A percentile compares a stretch with the other conserved stretches of the same genome.
phyloP scores from a whole-genome alignment of 805 yeast species.

The Metschnikowia bowlesiae region DNA sequence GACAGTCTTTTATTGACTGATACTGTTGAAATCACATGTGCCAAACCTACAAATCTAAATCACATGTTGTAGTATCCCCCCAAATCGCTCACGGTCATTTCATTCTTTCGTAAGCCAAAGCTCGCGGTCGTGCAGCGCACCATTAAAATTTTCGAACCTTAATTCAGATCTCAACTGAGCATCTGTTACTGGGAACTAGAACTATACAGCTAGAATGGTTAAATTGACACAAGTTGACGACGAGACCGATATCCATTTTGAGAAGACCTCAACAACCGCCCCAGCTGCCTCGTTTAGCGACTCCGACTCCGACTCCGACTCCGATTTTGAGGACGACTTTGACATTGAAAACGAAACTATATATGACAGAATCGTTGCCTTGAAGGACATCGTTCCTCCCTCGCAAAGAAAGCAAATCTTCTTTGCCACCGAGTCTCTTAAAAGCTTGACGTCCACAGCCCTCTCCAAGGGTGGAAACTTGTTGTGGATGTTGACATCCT shows the following conservation, averaged over 20 bases:
- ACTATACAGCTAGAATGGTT: conserved; percentile 48
- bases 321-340: conserved; percentile 64
- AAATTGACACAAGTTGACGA: conserved; percentile 71
- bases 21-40: too few species aligned
- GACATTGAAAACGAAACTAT: conserved; percentile 78
- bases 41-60: too few species aligned
- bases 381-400: conserved; percentile 90
- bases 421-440: conserved; percentile 29
- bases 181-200: background rate
- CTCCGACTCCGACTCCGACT: conserved; percentile 46
- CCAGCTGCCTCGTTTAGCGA: conserved; percentile 28
- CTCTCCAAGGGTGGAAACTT: conserved; percentile 65
- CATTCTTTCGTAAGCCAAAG: background rate
- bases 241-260: conserved; percentile 39
- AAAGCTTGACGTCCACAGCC: conserved; percentile 35
- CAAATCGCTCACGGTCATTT: background rate
- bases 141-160: conserved; percentile 19
- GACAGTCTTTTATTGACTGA: too few species aligned
- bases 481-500: conserved; percentile 82
- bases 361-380: conserved; percentile 81
- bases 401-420: conserved; percentile 56
- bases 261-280: conserved; percentile 26
- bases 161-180: conserved; percentile 4
- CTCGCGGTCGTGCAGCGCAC: conserved; percentile 17
- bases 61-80: too few species aligned